Evolutionary conservation across 306 rosid genomes (phyloP).

Genomic region (Quercus cerris): DNA sequence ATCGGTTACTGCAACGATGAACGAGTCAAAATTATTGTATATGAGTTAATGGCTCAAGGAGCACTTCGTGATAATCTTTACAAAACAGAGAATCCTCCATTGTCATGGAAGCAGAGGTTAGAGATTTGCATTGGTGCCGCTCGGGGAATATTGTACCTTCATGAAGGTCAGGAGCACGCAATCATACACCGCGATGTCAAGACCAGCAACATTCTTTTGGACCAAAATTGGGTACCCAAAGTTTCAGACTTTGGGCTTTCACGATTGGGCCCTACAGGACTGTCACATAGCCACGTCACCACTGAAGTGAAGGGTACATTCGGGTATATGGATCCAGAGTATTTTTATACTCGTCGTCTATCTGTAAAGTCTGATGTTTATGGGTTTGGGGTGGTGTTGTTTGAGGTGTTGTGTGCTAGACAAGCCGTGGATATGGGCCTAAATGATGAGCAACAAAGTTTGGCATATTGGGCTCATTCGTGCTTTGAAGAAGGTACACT

Average conservation of each 20-base stretch:
- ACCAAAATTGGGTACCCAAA: neutral
- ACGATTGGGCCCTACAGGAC: neutral
- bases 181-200: neutral
- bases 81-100: neutral
- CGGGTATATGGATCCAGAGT: neutral
- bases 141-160: neutral
- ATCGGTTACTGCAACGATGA: too few relatives aligned
- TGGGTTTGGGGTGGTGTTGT: conserved; percentile 1
- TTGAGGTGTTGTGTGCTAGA: neutral
- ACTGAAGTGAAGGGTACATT: neutral
- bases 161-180: neutral
- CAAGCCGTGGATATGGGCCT: conserved; percentile 1
- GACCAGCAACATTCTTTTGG: neutral
- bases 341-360: neutral
- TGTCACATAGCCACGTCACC: neutral
- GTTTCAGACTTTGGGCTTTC: neutral
- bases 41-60: neutral
- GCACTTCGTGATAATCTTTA: neutral
- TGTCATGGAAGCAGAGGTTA: neutral
- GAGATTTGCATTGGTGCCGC: neutral
- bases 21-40: too few relatives aligned
- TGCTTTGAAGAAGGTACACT: neutral
- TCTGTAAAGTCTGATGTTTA: neutral
- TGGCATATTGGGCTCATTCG: neutral
- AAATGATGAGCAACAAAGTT: neutral